Evolutionary conservation across 2,329 filamentous ascomycete species (phyloP), one percentile per base, ranked within the genome.

Genomic region (Coniochaeta sp.): DNA sequence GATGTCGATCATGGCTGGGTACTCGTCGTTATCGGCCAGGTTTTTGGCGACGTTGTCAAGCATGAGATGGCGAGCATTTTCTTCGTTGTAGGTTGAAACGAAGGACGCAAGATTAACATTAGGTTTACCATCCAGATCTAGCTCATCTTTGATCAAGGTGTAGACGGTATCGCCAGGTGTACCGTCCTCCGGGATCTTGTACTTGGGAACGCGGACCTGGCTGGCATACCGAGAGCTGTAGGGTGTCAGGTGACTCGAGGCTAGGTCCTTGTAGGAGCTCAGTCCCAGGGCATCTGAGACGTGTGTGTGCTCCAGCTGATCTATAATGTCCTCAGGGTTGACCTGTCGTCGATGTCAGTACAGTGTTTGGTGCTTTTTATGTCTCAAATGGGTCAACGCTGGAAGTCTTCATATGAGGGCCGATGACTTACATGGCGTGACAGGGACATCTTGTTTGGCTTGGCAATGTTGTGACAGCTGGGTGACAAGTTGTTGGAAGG

Each of bases 61-160:
- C 79, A 90, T 86, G 50, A 91, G 77, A 60, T 82, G 75, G 61
- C 84, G 79, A 6, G 84, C 87, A 65, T 88, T 81, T 12, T 80
- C 78, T 68, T 90, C 88, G 83, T 89, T 87, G 67, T 88, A 90
- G 1, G 88, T 90, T 40, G 84, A 83, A 1, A 90, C 88, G 62
- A 90, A 90, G 65, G 82, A 84, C 64, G 88, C 87, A 28, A 89
- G 73, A 67, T 90, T 90, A 64, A 90, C 74, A 65, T 87, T 88
- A 0, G 88, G 87, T 56, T 81, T 79, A 31, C 87, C 85, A 67
- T 89, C 85, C 2, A 89, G 76, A 69, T 88, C 83, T 38, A 86
- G 71, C 66, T 88, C 84, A 69, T 87, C 84, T 62, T 79, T 81
- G 62, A 87, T 76, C 71, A 90, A 78, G 64, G 88, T 84, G 66